These are phyloP conservation scores for Paecilomyces sp. DNA, from an alignment of 2,329 filamentous ascomycete species.

Conservation along the genomic window DNA sequence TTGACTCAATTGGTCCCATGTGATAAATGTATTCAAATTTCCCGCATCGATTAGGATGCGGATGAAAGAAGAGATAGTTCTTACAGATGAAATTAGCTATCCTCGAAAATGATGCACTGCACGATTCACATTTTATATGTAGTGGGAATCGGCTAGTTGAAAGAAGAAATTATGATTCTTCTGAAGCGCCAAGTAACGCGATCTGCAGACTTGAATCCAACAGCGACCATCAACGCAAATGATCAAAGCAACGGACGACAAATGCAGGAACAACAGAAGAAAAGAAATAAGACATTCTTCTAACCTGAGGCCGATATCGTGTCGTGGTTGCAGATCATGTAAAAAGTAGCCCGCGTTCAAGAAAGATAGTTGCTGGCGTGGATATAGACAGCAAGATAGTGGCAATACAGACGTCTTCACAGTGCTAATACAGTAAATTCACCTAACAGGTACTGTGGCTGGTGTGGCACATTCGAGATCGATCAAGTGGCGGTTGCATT, in stretches of 20 bases:
- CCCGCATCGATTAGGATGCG: not conserved
- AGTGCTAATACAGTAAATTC: not conserved
- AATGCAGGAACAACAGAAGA: no score
- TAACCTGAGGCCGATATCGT: not conserved
- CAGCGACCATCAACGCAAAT: no score
- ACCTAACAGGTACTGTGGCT: not conserved
- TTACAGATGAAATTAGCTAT: not conserved
- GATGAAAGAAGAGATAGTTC: not conserved
- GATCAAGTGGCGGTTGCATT: not conserved
- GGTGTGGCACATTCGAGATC: not conserved
- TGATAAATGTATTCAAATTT: not conserved
- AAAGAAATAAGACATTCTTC: no score
- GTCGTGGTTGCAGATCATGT: not conserved
- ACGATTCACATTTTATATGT: not conserved
- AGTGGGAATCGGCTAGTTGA: no score
- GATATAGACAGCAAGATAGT: not conserved
- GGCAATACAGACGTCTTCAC: not conserved
- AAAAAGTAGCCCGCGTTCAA: not conserved
- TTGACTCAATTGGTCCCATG: not conserved
- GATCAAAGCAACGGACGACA: no score
- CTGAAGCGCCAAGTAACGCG: no score
- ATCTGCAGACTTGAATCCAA: no score
- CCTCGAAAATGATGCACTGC: not conserved
- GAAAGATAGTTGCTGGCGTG: not conserved
- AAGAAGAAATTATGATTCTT: no score